phyloP scores from a whole-genome alignment of 1,284 basidiomycete species.

The Fomitopsis palustris region DNA sequence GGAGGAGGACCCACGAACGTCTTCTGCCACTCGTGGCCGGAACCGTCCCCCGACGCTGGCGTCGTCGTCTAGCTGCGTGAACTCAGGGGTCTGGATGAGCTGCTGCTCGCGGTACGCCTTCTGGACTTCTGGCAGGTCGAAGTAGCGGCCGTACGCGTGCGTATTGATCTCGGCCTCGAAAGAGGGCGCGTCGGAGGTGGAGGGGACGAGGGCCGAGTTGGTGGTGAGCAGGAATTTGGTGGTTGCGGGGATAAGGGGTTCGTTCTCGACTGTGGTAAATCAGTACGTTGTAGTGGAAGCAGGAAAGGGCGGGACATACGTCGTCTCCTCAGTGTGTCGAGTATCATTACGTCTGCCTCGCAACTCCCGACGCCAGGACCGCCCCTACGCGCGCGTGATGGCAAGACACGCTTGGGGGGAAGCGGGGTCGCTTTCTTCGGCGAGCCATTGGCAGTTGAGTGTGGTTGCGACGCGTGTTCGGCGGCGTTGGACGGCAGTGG shows the following conservation, averaged over 20 bases:
- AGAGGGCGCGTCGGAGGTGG: slow-evolving; percentile 35
- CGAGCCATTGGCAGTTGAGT: slow-evolving; percentile 12
- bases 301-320: slow-evolving; percentile 46
- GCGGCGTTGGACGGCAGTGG: not conserved
- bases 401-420: slow-evolving; percentile 71
- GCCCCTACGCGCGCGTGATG: slow-evolving; percentile 74
- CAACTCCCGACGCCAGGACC: slow-evolving; percentile 73
- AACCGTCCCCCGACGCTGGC: slow-evolving; percentile 63
- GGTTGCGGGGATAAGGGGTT: slow-evolving; percentile 62
- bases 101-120: slow-evolving; percentile 63
- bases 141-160: slow-evolving; percentile 66
- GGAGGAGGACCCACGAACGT: slow-evolving; percentile 45
- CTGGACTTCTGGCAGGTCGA: slow-evolving; percentile 73
- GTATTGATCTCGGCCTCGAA: slow-evolving; percentile 47
- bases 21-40: slow-evolving; percentile 61
- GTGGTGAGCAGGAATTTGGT: slow-evolving; percentile 72
- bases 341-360: slow-evolving; percentile 79
- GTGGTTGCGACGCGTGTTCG: slow-evolving; percentile 6
- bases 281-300: slow-evolving; percentile 5
- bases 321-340: slow-evolving; percentile 76
- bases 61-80: slow-evolving; percentile 51
- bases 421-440: slow-evolving; percentile 21
- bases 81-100: slow-evolving; percentile 73
- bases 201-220: slow-evolving; percentile 44
- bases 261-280: slow-evolving; percentile 55